Evolutionary conservation across 2,329 filamentous ascomycete genomes (phyloP), one percentile per base, ranked within the genome.

Genomic region (Aspergillus aculeatinus): DNA sequence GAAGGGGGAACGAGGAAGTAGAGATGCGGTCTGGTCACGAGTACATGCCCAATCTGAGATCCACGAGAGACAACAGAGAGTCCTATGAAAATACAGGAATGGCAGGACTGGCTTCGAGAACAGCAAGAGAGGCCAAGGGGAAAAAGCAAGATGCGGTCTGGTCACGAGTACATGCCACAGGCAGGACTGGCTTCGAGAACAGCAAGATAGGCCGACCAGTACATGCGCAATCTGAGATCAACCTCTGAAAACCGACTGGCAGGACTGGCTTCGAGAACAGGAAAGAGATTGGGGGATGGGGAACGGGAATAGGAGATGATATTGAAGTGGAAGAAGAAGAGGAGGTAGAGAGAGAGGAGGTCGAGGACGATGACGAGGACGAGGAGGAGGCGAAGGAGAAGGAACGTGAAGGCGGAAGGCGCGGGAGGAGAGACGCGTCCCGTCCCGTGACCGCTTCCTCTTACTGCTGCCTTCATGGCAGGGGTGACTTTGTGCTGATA

Each of bases 61-160:
- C 59, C 61, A 57, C 59, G 35, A 54, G 62, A 63, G 64, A 65
- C 27, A 59, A 62, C 59, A 33, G 65, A 66, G 62, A 67, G 64
- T 63, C 65, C 61, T 62, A 63, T 67, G 62, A 57, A 44, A 25
- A 59, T 62, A 67, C 62, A 67, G 65, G 65, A 66, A 67, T 67
- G 64, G 63, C 62, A 66, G 60, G 62, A 53, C 64, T 58, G 62
- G 64, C 52, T 57, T 39, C 64, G 61, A 63, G 65, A 16, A 56
- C 58, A 12, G 62, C 62, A 65, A 60, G 23, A 66, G 59, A 23
- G 3, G 3, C 23, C 23, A 23, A 23, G 21, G 21, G 21, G 21
- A 23, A 23, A 23, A 23, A 23, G 21, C 23, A 4, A 23, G 23
- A 23, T 23, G 23, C 23, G 23, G 3, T 23, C 23, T 23, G 23